Base-by-base conservation (phyloP, 345 rosid species). In the Populus davidiana region DNA sequence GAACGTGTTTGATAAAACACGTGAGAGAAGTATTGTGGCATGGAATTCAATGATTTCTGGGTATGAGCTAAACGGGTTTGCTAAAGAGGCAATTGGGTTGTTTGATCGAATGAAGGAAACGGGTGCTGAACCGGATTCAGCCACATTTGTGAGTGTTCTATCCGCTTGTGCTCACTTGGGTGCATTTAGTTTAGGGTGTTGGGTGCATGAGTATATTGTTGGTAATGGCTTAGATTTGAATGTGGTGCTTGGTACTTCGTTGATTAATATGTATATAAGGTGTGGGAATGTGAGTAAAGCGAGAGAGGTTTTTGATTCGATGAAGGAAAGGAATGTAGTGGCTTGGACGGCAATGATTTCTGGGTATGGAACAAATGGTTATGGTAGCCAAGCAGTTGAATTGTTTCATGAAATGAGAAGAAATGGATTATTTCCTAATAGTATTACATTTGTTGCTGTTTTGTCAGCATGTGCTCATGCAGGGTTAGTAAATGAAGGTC, bases 301-400 rank as follows among this genome's bases (percentile, higher is more conserved):
- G 0, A 75, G 89, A 33, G 89, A 89, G 74, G 91, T 90, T 62
- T 94, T 94, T 78, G 90, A 90, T 83, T 75, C 64, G 10, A 85
- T 92, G 90, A 83, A 71, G 5, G 92, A 91, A 80, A 86, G 78
- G 63, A 94, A 93, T 80, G 94, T 93, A 16, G 81, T 91, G 79
- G 86, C 96, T 77, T 94, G 96, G 97, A 94, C 97, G 6, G 91
- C 94, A 12, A 91, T 93, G 95, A 88, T 94, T 82, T 90, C 97
- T 25, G 94, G 92, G 67, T 94, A 90, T 72, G 98, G 92, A 39
- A 87, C 78, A 75, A 91, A 93, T 80, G 98, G 98, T 63, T 78
- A 80, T 82, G 98, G 93, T 69, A 75, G 47, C 65, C 79, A 86
- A 80, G 97, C 92, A 6, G 82, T 87, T 1, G 87, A 91, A 27